Evolutionary conservation across 371 early-diverging fungal species (phyloP).

Genomic region (Mycotypha africana): DNA sequence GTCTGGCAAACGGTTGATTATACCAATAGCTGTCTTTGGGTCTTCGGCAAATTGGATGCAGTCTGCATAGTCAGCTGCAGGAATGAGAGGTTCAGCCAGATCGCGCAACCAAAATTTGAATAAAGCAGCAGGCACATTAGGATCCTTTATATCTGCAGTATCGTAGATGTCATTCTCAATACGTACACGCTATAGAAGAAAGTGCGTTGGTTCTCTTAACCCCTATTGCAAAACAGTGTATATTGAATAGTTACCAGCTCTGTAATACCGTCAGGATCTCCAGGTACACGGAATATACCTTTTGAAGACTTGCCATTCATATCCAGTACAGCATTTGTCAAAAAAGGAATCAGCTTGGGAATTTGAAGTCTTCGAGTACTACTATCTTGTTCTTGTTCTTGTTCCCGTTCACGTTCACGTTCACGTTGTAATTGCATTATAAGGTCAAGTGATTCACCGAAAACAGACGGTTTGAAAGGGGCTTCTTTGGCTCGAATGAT

Average conservation of each 20-base stretch:
- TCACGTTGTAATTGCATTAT: slow-evolving; percentile 69
- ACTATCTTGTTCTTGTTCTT: too few relatives aligned
- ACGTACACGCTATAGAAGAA: slow-evolving; percentile 47
- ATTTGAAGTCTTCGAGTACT: slow-evolving; percentile 26
- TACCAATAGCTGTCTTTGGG: slow-evolving; percentile 46
- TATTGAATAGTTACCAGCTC: slow-evolving; percentile 68
- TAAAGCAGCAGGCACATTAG: slow-evolving; percentile 89
- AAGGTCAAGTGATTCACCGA: slow-evolving; percentile 83
- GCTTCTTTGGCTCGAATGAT: slow-evolving; percentile 83
- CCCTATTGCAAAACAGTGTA: too few relatives aligned
- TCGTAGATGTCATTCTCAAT: slow-evolving; percentile 83
- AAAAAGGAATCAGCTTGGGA: slow-evolving; percentile 80
- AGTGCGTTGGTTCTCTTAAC: too few relatives aligned
- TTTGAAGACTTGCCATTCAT: slow-evolving; percentile 80
- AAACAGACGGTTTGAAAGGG: slow-evolving; percentile 84
- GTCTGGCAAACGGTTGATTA: slow-evolving; percentile 68
- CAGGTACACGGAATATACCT: slow-evolving; percentile 96
- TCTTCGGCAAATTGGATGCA: slow-evolving; percentile 61
- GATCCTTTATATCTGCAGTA: slow-evolving; percentile 66
- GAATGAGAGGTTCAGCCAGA: slow-evolving; percentile 86
- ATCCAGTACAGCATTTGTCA: slow-evolving; percentile 68
- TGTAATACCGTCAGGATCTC: slow-evolving; percentile 89
- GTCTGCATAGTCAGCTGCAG: slow-evolving; percentile 66
- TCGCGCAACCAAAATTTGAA: slow-evolving; percentile 95
- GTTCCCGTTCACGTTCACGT: slow-evolving; percentile 23